Base-by-base conservation (phyloP, 352 stramenopile species). In the Globisporangium nagaii region DNA sequence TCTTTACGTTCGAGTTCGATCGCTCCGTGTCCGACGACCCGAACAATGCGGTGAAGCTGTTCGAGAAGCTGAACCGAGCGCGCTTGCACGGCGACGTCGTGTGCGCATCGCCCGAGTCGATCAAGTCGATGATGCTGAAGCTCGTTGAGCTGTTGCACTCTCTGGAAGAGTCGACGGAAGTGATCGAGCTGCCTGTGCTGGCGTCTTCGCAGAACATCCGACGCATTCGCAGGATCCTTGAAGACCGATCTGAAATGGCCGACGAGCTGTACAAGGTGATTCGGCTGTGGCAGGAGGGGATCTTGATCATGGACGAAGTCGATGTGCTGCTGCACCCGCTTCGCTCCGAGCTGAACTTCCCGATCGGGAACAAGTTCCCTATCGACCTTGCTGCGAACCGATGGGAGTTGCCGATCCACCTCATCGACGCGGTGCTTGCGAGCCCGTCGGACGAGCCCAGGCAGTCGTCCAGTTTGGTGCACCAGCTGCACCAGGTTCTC, bases 111-210 rank as follows among this genome's bases (percentile, higher is more conserved):
- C 98, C 98, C 3, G 98, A 98, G 35, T 97, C 94, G 56, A 94
- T 99, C 40, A 99, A 99, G 71, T 98, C 95, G 30, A 98, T 99
- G 68, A 97, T 98, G 86, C 67, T 99, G 2, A 99, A 99, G 60
- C 96, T 99, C 47, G 80, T 99, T 8, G 93, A 98, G 62, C 57
- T 98, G 17, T 53, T 97, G 11, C 88, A 98, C 48, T 95, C 84
- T 7, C 66, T 98, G 2, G 86, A 96, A 44, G 79, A 94, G 59
- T 90, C 84, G 25, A 71, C 70, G 0, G 77, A 90, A 32, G 74
- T 91, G 11, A 82, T 90, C 43, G 57, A 89, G 27, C 50, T 91
- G 8, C 75, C 75, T 0, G 46, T 86, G 9, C 48, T 67, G 19
- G 76, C 79, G 27, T 68, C 75, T 5, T 91, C 84, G 11, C 78